A percentile compares a stretch with the other conserved stretches of the same genome.
phyloP scores from a whole-genome alignment of 1,284 basidiomycete genomes.

The Phylloboletellus chloephorus region DNA sequence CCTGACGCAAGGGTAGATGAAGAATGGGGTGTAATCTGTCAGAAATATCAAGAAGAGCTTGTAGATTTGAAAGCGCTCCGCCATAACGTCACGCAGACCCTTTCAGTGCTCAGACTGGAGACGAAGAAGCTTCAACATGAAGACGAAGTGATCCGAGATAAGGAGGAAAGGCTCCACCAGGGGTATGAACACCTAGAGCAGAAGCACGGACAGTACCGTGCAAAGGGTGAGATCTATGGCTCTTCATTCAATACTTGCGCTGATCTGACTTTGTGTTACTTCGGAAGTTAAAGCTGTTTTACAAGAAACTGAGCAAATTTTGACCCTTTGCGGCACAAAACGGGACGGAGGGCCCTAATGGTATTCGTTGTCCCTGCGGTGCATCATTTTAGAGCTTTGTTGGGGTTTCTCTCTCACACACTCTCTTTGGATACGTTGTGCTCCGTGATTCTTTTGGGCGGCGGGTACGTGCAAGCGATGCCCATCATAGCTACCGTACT shows the following conservation, averaged over 20 bases:
- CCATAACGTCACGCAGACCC: conserved; percentile 47
- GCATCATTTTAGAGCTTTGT: neutral
- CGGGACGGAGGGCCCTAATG: conserved; percentile 26
- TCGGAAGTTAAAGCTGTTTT: conserved; percentile 51
- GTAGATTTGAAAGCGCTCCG: conserved; percentile 51
- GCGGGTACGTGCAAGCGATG: no score
- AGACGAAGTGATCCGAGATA: conserved; percentile 48
- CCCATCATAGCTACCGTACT: no score
- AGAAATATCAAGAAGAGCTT: conserved; percentile 55
- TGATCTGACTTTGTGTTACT: conserved; percentile 13
- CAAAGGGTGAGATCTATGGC: conserved; percentile 44
- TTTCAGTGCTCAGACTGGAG: conserved; percentile 50
- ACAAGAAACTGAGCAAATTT: conserved; percentile 50
- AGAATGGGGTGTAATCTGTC: conserved; percentile 53
- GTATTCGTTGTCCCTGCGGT: neutral
- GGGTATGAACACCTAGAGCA: conserved; percentile 52
- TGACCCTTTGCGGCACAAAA: conserved; percentile 43
- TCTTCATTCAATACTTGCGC: neutral
- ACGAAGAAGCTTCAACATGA: conserved; percentile 51
- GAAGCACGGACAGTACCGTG: conserved; percentile 51
- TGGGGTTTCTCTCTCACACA: neutral
- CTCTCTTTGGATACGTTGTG: conserved; percentile 2
- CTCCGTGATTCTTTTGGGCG: neutral
- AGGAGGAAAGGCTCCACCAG: conserved; percentile 47
- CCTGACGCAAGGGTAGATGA: conserved; percentile 33